Evolutionary conservation across 768 basidiomycete species (phyloP).

Genomic region (Mycena metata): DNA sequence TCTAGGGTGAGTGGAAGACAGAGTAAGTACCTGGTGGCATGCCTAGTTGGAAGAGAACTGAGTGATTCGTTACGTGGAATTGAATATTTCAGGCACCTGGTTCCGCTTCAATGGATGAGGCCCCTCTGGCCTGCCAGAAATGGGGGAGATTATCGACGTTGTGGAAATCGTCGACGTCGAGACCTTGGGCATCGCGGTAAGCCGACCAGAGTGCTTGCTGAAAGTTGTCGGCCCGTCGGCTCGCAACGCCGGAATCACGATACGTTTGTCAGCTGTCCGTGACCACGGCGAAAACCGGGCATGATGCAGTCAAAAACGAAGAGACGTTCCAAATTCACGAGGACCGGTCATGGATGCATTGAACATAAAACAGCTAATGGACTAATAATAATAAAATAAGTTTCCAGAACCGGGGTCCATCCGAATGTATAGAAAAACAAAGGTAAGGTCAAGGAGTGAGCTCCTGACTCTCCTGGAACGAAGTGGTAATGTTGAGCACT

Average conservation of each 20-base stretch:
- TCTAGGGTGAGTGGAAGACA: conserved; percentile 7
- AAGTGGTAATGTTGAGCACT: conserved; percentile 60
- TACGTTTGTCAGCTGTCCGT: too few relatives aligned
- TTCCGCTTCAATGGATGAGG: conserved; percentile 59
- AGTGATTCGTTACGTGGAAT: not conserved
- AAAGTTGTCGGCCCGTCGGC: too few relatives aligned
- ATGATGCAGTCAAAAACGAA: too few relatives aligned
- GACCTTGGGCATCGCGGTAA: conserved; percentile 55
- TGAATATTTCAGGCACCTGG: conserved; percentile 54
- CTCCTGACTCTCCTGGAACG: conserved; percentile 49
- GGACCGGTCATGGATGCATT: conserved; percentile 2
- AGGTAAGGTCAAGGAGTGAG: conserved; percentile 39
- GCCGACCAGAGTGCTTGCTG: too few relatives aligned
- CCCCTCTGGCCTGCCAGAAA: conserved; percentile 59
- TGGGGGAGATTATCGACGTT: conserved; percentile 16
- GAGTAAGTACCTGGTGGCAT: conserved; percentile 63
- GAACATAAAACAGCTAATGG: conserved; percentile 5
- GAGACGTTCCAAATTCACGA: too few relatives aligned
- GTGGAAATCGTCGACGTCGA: conserved; percentile 42
- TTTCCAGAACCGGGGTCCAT: conserved; percentile 6
- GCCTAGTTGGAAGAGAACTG: conserved; percentile 50
- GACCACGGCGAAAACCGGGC: too few relatives aligned
- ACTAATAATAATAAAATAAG: conserved; percentile 34
- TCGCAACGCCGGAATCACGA: not conserved
- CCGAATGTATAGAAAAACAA: conserved; percentile 25